phyloP scores from a whole-genome alignment of 192 early-diverging fungal species.

The Backusella tarrabulga region DNA sequence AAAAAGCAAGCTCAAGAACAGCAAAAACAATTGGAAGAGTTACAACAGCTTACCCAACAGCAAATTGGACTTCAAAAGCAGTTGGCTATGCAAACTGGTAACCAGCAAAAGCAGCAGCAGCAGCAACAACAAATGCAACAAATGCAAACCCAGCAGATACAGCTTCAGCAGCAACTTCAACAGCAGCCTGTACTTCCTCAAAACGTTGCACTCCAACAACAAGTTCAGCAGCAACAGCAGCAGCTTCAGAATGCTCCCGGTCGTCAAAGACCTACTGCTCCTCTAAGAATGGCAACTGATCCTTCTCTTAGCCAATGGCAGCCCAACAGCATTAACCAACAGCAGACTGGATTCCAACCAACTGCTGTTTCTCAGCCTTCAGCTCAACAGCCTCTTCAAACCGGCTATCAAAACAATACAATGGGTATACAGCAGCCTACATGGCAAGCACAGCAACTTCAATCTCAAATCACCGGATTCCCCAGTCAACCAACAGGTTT shows the following conservation, averaged over 20 bases:
- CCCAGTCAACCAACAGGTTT: not conserved
- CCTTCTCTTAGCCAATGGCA: not conserved
- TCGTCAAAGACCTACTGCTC: not conserved
- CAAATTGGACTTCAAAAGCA: conserved; percentile 16
- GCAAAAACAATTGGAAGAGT: conserved; percentile 6
- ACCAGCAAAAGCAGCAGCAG: not conserved
- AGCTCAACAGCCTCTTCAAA: not conserved
- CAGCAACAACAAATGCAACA: not conserved
- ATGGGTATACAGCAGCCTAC: conserved; percentile 14
- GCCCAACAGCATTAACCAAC: not conserved
- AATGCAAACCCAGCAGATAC: not conserved
- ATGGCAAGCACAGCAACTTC: conserved; percentile 28
- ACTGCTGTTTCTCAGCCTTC: not conserved
- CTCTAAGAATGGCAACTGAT: not conserved
- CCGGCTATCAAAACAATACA: conserved; percentile 12
- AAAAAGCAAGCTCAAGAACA: conserved; percentile 13
- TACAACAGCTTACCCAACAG: conserved; percentile 6
- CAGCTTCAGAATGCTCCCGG: not conserved
- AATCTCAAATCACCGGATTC: conserved; percentile 30
- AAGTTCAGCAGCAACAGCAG: not conserved
- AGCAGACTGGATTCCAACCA: conserved; percentile 6
- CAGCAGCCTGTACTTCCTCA: not conserved
- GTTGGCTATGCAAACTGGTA: conserved; percentile 10
- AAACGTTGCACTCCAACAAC: not conserved
- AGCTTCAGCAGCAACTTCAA: not conserved